Base-by-base conservation (phyloP, 2,329 filamentous ascomycete species). In the Fusarium secorum region DNA sequence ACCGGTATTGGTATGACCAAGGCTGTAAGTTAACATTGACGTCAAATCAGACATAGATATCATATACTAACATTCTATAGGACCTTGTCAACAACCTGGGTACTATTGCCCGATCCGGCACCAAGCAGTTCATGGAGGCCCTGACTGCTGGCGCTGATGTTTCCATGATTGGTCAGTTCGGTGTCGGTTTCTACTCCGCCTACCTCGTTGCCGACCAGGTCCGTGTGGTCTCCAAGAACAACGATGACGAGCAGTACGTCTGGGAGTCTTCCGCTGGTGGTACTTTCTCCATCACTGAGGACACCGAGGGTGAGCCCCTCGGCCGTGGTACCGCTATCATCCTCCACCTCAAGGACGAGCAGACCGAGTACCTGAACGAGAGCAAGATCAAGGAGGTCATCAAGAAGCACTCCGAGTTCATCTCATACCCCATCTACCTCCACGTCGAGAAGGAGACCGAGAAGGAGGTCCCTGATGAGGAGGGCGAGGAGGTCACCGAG, bases 401-500 rank as follows among this genome's bases (percentile, higher is more conserved):
- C 89, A 98, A 98, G 94, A 99, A 99, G 93, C 96, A 99, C 93
- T 98, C 96, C 82, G 96, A 99, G 88, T 99, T 99, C 90, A 99
- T 99, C 88, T 98, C 96, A 55, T 99, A 99, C 90, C 96, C 96
- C 81, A 99, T 99, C 92, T 99, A 98, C 90, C 95, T 99, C 77
- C 96, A 99, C 88, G 95, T 99, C 81, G 86, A 93, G 84, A 99
- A 99, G 93, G 96, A 99, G 93, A 95, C 91, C 75, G 96, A 99
- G 93, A 98, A 89, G 80, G 96, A 99, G 89, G 94, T 98, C 73
- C 95, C 95, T 73, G 96, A 98, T 82, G 95, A 98, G 88, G 94
- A 97, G 56, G 90, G 89, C 74, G 84, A 86, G 78, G 88, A 90
- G 78, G 89, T 89, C 79, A 79, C 78, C 65, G 79, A 81, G 66